Conservation (phyloP, 2,329 filamentous ascomycete species). For the Alternaria panax region DNA sequence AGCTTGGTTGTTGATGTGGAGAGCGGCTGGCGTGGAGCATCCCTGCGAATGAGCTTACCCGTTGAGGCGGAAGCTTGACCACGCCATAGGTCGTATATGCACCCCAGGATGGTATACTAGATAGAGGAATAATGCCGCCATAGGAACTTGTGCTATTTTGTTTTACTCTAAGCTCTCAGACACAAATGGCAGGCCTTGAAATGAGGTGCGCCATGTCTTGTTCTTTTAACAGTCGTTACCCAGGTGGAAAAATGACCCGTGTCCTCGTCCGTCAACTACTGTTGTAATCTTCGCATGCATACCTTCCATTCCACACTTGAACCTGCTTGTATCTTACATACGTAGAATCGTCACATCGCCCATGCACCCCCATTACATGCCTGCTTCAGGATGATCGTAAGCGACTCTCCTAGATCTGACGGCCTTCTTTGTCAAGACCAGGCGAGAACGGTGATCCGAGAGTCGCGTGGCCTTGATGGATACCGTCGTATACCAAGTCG, state of each 20-base stretch:
- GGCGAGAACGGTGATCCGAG: neutral
- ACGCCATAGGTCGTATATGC: slow-evolving; percentile 20
- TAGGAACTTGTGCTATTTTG: neutral
- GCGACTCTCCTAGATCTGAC: neutral
- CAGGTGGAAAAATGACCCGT: neutral
- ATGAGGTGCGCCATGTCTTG: neutral
- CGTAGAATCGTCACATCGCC: neutral
- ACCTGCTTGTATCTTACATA: neutral
- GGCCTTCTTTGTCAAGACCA: slow-evolving; percentile 5
- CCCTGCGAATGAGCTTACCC: slow-evolving; percentile 24
- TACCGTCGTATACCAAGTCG: neutral
- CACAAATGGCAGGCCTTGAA: neutral
- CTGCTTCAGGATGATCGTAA: neutral
- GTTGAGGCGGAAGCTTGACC: slow-evolving; percentile 34
- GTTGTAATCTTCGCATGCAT: neutral
- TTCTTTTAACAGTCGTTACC: neutral
- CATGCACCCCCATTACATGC: neutral
- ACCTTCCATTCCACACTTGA: neutral
- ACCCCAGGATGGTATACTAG: slow-evolving; percentile 25
- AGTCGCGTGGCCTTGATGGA: neutral
- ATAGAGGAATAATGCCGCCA: slow-evolving; percentile 21
- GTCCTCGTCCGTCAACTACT: neutral
- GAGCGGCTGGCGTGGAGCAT: slow-evolving; percentile 31
- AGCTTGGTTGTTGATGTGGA: slow-evolving; percentile 32
- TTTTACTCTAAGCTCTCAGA: neutral